phyloP scores from a whole-genome alignment of 106 monocot genomes.

The Allium cepa region DNA sequence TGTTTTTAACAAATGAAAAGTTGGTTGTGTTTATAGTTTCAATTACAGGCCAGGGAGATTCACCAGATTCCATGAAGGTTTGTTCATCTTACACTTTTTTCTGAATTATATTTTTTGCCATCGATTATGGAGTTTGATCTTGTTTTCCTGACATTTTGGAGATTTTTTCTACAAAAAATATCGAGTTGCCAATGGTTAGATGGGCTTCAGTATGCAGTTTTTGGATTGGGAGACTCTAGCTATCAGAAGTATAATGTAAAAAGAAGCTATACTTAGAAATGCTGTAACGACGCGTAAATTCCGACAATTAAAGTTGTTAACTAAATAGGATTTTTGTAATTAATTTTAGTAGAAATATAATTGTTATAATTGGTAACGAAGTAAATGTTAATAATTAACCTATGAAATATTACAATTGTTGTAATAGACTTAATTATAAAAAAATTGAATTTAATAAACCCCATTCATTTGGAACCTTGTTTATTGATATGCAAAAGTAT shows the following conservation, averaged over 20 bases:
- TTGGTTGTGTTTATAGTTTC: constrained; percentile 72
- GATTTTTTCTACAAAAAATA: constrained; percentile 58
- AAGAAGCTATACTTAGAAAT: too few relatives aligned
- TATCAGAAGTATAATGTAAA: constrained; percentile 94
- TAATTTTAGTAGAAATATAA: too few relatives aligned
- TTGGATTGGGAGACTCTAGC: constrained; percentile 93
- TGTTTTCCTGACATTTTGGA: constrained; percentile 66
- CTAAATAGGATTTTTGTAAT: too few relatives aligned
- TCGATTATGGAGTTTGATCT: not conserved
- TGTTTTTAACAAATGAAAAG: constrained; percentile 34
- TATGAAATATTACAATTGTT: too few relatives aligned
- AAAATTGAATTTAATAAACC: too few relatives aligned
- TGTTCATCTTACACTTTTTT: constrained; percentile 2
- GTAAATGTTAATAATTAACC: too few relatives aligned
- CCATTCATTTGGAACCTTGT: too few relatives aligned
- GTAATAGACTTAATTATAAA: too few relatives aligned
- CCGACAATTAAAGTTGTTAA: too few relatives aligned
- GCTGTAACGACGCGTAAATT: too few relatives aligned
- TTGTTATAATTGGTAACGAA: too few relatives aligned
- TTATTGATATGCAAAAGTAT: too few relatives aligned
- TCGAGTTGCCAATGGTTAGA: constrained; percentile 49
- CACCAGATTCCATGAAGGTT: constrained; percentile 91
- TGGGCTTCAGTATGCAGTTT: constrained; percentile 71
- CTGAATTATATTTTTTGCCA: not conserved
- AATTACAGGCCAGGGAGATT: constrained; percentile 89